These are phyloP conservation scores for Fusarium acutatum DNA, from an alignment of 2,329 filamentous ascomycete genomes.

Conservation along the genomic window DNA sequence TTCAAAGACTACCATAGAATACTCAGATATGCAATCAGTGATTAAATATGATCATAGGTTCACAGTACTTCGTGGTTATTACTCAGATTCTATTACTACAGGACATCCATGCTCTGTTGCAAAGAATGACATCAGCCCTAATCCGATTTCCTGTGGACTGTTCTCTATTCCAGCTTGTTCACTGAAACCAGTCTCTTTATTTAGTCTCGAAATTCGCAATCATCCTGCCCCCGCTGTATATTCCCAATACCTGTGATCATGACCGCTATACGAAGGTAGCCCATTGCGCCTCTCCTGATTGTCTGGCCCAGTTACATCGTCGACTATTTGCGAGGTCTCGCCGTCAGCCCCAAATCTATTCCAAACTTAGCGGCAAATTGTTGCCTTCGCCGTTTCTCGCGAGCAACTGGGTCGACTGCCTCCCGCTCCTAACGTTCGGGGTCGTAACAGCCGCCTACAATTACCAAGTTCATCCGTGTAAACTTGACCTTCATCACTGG, in stretches of 20 bases:
- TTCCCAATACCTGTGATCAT: neutral
- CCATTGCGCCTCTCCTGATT: neutral
- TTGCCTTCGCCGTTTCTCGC: conserved; percentile 13
- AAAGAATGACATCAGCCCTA: neutral
- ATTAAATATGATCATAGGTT: neutral
- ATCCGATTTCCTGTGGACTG: neutral
- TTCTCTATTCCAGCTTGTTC: neutral
- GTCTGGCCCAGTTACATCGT: neutral
- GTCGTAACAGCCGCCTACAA: conserved; percentile 80
- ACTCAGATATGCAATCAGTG: neutral
- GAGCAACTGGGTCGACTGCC: conserved; percentile 16
- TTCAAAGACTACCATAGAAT: neutral
- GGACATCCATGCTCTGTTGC: neutral
- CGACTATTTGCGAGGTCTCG: neutral
- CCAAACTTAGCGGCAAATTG: conserved; percentile 29
- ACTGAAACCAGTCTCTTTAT: neutral
- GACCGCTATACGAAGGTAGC: neutral
- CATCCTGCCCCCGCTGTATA: neutral
- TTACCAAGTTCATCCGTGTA: conserved; percentile 92
- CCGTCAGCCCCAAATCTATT: conserved; percentile 23
- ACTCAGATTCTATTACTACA: neutral
- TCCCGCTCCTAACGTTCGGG: conserved; percentile 54
- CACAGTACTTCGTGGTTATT: neutral
- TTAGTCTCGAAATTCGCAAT: neutral
- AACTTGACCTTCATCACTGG: conserved; percentile 94